phyloP scores from a whole-genome alignment of 2,329 filamentous ascomycete species.

The Trichoderma asperellum region DNA sequence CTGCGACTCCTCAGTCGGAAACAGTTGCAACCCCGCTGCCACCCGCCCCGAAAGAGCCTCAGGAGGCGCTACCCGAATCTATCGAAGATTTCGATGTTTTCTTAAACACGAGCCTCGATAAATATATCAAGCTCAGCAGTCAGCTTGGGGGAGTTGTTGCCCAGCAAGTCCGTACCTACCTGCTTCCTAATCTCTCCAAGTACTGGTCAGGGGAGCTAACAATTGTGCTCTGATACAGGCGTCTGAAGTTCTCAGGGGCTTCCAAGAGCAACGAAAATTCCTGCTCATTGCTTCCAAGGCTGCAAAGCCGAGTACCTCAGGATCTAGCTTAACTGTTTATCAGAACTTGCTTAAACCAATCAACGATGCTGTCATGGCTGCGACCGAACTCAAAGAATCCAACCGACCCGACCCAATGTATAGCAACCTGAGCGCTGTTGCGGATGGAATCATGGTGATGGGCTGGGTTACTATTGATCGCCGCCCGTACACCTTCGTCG shows the following conservation, averaged over 20 bases:
- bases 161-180: constrained; percentile 66
- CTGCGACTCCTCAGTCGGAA: constrained; percentile 41
- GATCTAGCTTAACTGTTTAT: constrained; percentile 64
- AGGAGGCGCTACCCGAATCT: constrained; percentile 69
- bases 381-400: constrained; percentile 78
- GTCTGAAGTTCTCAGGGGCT: constrained; percentile 62
- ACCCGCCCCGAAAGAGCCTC: constrained; percentile 44
- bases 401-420: constrained; percentile 77
- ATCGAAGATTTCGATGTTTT: constrained; percentile 87
- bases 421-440: constrained; percentile 82
- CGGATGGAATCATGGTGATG: constrained; percentile 86
- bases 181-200: not conserved
- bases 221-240: constrained; percentile 45
- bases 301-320: constrained; percentile 79
- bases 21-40: constrained; percentile 45
- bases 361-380: constrained; percentile 77
- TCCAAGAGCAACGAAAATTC: constrained; percentile 84
- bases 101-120: constrained; percentile 72
- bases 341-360: constrained; percentile 84
- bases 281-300: constrained; percentile 86
- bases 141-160: constrained; percentile 77
- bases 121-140: constrained; percentile 77
- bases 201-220: not conserved
- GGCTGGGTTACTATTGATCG: constrained; percentile 87
- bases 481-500: constrained; percentile 84